Conservation (phyloP, 2,329 filamentous ascomycete species). For the Monosporascus sp. region DNA sequence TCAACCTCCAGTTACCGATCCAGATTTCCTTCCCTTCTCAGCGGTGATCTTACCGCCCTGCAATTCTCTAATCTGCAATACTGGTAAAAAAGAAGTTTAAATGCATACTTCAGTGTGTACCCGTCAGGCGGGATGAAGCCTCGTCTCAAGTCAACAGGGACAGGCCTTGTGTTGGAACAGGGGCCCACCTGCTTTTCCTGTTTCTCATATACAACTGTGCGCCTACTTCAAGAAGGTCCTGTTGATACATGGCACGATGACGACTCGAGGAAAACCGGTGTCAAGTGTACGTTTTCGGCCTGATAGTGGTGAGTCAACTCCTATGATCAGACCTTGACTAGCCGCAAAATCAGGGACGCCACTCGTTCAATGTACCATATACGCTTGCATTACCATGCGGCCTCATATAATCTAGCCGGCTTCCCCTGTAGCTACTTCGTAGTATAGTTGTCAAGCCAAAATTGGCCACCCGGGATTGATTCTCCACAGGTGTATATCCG, state of each 20-base stretch:
- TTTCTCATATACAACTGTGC: neutral
- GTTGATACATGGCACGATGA: neutral
- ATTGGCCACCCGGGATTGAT: conserved; percentile 22
- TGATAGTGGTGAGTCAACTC: neutral
- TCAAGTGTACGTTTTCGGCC: neutral
- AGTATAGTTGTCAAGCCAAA: conserved; percentile 12
- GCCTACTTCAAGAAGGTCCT: neutral
- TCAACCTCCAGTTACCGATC: too few relatives aligned
- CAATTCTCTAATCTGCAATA: neutral
- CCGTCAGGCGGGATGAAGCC: neutral
- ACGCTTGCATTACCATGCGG: conserved; percentile 2
- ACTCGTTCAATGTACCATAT: neutral
- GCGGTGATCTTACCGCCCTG: neutral
- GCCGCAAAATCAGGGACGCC: neutral
- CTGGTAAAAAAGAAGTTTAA: neutral
- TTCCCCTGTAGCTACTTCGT: conserved; percentile 13
- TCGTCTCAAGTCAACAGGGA: neutral
- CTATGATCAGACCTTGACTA: neutral
- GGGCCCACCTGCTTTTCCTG: neutral
- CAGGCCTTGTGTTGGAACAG: neutral
- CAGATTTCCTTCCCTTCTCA: neutral
- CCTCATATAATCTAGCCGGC: conserved; percentile 13
- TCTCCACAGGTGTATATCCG: conserved; percentile 22
- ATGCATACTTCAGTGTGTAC: neutral
- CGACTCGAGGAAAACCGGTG: neutral